Conservation (phyloP, 2,329 filamentous ascomycete genomes). For the Madurella mycetomatis region DNA sequence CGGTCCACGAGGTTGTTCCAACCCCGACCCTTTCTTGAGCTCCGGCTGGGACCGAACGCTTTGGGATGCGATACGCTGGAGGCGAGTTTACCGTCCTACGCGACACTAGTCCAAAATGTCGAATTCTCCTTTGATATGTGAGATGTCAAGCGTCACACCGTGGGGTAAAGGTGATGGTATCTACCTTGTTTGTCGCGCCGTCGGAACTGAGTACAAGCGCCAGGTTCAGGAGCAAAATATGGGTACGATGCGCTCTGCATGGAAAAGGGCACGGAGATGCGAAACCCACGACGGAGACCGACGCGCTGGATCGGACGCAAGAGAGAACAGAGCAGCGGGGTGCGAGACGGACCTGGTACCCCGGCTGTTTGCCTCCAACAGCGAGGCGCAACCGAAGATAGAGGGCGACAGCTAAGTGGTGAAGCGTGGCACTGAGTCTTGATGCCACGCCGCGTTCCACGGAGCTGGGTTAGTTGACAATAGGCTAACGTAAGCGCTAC, state of each 20-base stretch:
- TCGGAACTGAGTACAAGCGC: background rate
- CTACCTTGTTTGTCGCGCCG: background rate
- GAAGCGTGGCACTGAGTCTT: slow-evolving; percentile 13
- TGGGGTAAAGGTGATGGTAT: background rate
- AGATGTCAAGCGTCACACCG: slow-evolving; percentile 12
- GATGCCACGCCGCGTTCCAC: slow-evolving; percentile 9
- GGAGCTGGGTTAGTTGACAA: slow-evolving; percentile 5
- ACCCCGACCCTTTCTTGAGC: background rate
- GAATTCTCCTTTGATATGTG: slow-evolving; percentile 1
- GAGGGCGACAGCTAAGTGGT: slow-evolving; percentile 1
- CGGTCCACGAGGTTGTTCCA: background rate
- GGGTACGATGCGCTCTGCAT: background rate
- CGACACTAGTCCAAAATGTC: background rate
- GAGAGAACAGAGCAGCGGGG: background rate
- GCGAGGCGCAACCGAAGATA: background rate
- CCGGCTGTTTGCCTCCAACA: background rate
- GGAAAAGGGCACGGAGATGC: no score
- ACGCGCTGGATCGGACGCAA: background rate
- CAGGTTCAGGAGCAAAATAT: no score
- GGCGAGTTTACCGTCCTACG: background rate
- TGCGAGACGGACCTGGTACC: background rate
- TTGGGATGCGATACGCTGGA: background rate
- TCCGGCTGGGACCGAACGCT: background rate
- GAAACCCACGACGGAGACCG: background rate
- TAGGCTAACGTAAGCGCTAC: slow-evolving; percentile 10